phyloP scores from a whole-genome alignment of 208 protist genomes.

The Trypanosoma theileri region DNA sequence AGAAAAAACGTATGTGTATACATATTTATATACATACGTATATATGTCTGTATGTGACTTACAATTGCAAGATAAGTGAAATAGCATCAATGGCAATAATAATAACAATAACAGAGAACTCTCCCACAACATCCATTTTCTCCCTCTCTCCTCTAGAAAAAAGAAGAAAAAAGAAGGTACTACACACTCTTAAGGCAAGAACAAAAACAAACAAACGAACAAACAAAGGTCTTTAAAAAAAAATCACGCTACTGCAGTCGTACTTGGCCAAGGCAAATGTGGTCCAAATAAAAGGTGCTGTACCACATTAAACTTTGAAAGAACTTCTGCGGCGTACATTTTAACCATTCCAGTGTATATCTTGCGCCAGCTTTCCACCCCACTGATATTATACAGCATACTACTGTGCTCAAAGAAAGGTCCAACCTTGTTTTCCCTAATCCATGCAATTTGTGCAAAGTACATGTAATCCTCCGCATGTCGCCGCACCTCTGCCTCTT shows the following conservation, averaged over 20 bases:
- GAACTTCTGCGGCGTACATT: conserved; percentile 95
- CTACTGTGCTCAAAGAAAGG: conserved; percentile 93
- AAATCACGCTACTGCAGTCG: neutral
- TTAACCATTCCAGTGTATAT: conserved; percentile 92
- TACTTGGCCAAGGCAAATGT: conserved; percentile 69
- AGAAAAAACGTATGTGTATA: neutral
- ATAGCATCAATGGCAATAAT: no score
- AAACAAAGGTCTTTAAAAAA: conserved; percentile 3
- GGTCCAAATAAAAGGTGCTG: conserved; percentile 94
- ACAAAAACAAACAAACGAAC: neutral
- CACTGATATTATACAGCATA: conserved; percentile 92
- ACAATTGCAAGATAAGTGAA: no score
- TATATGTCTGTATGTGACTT: neutral
- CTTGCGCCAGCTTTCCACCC: conserved; percentile 86
- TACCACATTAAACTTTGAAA: conserved; percentile 94
- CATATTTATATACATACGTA: conserved; percentile 10
- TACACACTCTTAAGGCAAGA: neutral
- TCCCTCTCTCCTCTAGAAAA: no score
- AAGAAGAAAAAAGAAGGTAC: no score
- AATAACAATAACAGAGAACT: no score
- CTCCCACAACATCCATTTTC: no score
- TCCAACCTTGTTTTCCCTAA: conserved; percentile 84
- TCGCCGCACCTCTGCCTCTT: conserved; percentile 34
- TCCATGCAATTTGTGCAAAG: conserved; percentile 81
- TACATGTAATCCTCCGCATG: conserved; percentile 60